Conservation (phyloP, 2,329 filamentous ascomycete genomes). For the Colletotrichum somersetense region DNA sequence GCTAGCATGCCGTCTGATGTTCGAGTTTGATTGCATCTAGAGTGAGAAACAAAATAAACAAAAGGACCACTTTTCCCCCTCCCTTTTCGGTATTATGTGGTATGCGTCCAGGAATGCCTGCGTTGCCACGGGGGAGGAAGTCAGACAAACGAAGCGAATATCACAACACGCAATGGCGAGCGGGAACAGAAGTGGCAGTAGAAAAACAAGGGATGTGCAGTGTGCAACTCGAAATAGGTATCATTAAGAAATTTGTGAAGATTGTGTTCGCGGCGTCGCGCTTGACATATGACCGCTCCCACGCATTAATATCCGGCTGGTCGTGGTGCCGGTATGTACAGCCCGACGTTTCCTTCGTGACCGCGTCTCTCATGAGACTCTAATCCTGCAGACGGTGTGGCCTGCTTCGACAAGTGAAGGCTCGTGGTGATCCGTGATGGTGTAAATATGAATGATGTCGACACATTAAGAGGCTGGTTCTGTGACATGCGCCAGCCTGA, state of each 20-base stretch:
- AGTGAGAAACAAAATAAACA: conserved; percentile 3
- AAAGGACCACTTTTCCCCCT: neutral
- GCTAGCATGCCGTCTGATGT: conserved; percentile 29
- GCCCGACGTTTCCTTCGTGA: conserved; percentile 27
- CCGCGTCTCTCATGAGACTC: conserved; percentile 36
- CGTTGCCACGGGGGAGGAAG: neutral
- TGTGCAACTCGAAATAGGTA: conserved; percentile 26
- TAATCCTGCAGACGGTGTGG: conserved; percentile 7
- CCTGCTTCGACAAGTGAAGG: conserved; percentile 20
- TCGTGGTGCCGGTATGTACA: conserved; percentile 28
- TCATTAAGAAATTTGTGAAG: conserved; percentile 17
- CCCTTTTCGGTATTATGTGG: neutral
- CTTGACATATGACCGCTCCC: conserved; percentile 28
- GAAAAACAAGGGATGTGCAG: neutral
- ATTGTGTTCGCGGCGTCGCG: conserved; percentile 33
- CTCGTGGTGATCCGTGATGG: conserved; percentile 6
- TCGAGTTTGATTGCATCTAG: neutral
- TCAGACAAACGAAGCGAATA: neutral
- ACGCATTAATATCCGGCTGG: conserved; percentile 25
- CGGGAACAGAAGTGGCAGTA: neutral
- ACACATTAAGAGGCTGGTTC: conserved; percentile 8
- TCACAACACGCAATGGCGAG: neutral
- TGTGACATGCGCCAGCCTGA: conserved; percentile 1
- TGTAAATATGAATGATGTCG: conserved; percentile 6
- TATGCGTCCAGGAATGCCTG: conserved; percentile 8